Evolutionary conservation across 352 stramenopile genomes (phyloP), one percentile per base, ranked within the genome.

Genomic region (Discostella stelligera): DNA sequence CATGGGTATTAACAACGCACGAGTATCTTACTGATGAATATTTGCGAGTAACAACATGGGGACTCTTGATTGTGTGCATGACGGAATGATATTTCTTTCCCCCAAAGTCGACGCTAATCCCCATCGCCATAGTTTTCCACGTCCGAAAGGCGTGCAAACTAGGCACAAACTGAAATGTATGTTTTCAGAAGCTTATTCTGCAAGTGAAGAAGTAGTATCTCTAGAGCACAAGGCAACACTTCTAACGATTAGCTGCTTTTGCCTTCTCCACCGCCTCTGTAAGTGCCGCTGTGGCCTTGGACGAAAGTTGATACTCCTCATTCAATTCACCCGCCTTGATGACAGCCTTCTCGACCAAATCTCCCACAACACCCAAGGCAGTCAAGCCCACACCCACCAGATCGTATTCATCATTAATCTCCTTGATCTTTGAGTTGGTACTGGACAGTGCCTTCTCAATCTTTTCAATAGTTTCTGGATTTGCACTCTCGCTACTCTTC

Each of bases 321-420:
- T 95, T 94, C 49, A 95, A 82, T 84, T 95, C 90, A 14, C 84
- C 72, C 60, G 86, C 85, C 81, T 95, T 95, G 41, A 90, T 85
- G 61, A 96, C 88, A 21, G 90, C 89, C 80, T 93, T 93, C 81
- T 94, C 89, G 9, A 92, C 82, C 61, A 95, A 72, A 79, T 95
- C 90, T 60, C 90, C 92, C 62, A 92, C 74, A 50, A 94, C 87
- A 65, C 88, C 90, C 64, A 95, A 77, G 39, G 88, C 90, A 56
- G 91, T 92, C 46, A 90, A 82, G 52, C 88, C 88, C 63, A 91
- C 91, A 46, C 87, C 90, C 21, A 94, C 87, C 64, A 96, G 77
- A 66, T 95, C 90, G 65, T 95, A 95, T 81, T 95, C 89, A 61
- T 94, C 84, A 75, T 94, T 94, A 62, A 96, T 86, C 72, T 95